These are phyloP conservation scores for Ramaria rubella DNA, from an alignment of 768 basidiomycete genomes.

Conservation along the genomic window DNA sequence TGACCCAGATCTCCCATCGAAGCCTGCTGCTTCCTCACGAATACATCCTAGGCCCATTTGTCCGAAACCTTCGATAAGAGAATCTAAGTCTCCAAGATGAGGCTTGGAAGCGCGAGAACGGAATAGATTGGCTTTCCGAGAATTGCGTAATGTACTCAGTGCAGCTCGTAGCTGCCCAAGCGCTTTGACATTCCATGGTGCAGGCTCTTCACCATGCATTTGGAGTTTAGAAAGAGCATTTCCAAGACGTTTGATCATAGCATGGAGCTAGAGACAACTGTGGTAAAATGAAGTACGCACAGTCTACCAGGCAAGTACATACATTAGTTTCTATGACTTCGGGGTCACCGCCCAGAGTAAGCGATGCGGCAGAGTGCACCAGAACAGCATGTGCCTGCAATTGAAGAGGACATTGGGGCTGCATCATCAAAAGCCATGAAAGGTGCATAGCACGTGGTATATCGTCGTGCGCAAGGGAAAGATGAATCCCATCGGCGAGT, in stretches of 20 bases:
- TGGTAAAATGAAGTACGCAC: neutral
- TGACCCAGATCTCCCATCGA: no score
- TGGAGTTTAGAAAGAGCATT: neutral
- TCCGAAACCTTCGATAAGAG: slow-evolving; percentile 4
- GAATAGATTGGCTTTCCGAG: neutral
- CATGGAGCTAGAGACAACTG: neutral
- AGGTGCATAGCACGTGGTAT: slow-evolving; percentile 9
- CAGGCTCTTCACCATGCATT: neutral
- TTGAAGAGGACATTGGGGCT: slow-evolving; percentile 2
- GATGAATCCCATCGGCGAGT: neutral
- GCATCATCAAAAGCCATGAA: slow-evolving; percentile 6
- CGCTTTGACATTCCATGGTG: slow-evolving; percentile 6
- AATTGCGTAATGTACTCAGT: neutral
- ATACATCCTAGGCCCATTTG: neutral
- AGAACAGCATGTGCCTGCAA: slow-evolving; percentile 5
- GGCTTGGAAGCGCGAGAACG: neutral
- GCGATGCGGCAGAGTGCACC: slow-evolving; percentile 5
- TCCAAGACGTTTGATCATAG: slow-evolving; percentile 3
- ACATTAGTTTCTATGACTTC: slow-evolving; percentile 8
- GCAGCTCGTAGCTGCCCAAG: slow-evolving; percentile 2
- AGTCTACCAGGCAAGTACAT: neutral
- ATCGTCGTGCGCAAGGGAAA: neutral
- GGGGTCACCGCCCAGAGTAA: slow-evolving; percentile 7
- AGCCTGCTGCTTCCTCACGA: no score
- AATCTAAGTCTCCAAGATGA: neutral